phyloP scores from a whole-genome alignment of 768 basidiomycete species.

The Wakefieldia striispora region DNA sequence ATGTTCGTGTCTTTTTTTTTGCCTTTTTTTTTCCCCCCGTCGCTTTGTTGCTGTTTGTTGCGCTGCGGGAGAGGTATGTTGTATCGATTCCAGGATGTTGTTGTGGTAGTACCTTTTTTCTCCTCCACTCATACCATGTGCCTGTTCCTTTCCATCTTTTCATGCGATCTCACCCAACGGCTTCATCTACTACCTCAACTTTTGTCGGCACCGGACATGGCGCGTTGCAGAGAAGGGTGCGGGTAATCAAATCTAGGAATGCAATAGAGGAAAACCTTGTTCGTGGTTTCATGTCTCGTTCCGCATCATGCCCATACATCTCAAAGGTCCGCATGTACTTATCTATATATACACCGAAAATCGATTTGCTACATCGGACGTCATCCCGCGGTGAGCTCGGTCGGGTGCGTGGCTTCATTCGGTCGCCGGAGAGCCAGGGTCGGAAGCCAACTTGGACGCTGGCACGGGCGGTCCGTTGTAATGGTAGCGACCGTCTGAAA shows the following conservation, averaged over 20 bases:
- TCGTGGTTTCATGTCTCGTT: no score
- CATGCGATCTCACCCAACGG: slow-evolving; percentile 7
- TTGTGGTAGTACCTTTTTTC: neutral
- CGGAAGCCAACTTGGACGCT: slow-evolving; percentile 5
- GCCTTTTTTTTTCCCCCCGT: neutral
- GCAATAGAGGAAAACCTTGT: no score
- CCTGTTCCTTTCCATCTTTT: no score
- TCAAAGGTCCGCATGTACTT: no score
- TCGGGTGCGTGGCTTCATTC: neutral
- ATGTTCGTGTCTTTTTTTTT: slow-evolving; percentile 1
- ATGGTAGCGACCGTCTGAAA: slow-evolving; percentile 43
- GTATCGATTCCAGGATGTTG: slow-evolving; percentile 4
- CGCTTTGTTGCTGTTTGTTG: neutral
- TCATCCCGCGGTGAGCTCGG: no score
- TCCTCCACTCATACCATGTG: neutral
- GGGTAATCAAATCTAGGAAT: no score
- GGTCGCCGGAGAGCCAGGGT: neutral
- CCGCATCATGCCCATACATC: no score
- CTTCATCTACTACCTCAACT: slow-evolving; percentile 2
- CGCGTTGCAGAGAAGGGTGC: no score
- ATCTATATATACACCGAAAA: no score
- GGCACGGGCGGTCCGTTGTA: slow-evolving; percentile 45
- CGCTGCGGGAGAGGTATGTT: slow-evolving; percentile 8
- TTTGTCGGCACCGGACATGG: no score
- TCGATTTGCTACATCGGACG: no score